Evolutionary conservation across 441 rosid genomes (phyloP), one percentile per base, ranked within the genome.

Genomic region (Populus hybrid): DNA sequence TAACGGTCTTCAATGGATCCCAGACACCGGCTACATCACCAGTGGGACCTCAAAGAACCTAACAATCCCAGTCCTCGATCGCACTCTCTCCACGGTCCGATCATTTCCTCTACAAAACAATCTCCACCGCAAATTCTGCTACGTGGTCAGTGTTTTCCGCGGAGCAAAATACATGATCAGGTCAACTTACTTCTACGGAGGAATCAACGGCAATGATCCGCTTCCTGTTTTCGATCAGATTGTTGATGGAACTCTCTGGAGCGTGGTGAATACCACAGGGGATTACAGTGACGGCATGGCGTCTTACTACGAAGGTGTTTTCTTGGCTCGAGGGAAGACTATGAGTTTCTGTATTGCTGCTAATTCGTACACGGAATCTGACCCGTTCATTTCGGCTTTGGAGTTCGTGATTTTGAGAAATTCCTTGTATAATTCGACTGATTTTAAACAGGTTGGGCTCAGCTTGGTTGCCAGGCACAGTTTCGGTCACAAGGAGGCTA

Each of bases 161-260:
- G 89, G 88, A 34, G 86, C 88, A 67, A 88, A 82, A 74, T 93
- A 93, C 85, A 79, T 91, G 85, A 83, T 95, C 82, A 78, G 97
- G 78, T 86, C 95, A 1, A 89, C 93, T 18, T 94, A 90, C 81
- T 94, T 80, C 82, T 94, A 94, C 83, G 98, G 99, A 5, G 94
- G 90, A 75, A 84, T 90, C 79, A 93, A 92, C 87, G 92, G 92
- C 8, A 42, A 64, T 18, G 80, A 4, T 69, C 77, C 76, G 72
- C 89, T 93, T 24, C 99, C 99, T 69, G 94, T 92, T 6, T 94
- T 94, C 68, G 97, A 93, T 79, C 98, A 94, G 87, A 92, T 92
- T 35, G 89, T 94, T 66, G 99, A 94, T 81, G 99, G 99, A 3
- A 92, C 97, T 8, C 35, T 87, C 0, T 94, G 99, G 99, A 75